Conservation (phyloP, 2,329 filamentous ascomycete genomes). For the Penicillium sp. region DNA sequence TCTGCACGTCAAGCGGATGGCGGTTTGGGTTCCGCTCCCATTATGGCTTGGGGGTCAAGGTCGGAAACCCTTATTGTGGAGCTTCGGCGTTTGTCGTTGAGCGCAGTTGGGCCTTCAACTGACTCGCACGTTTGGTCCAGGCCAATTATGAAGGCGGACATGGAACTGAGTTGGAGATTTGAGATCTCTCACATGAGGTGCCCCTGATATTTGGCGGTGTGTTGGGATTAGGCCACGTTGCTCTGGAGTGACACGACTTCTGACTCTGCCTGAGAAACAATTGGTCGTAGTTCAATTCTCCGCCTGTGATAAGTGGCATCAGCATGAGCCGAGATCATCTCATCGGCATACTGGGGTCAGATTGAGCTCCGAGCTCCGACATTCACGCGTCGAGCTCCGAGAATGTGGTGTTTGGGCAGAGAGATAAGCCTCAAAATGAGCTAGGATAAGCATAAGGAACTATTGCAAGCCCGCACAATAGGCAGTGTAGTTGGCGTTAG, state of each 20-base stretch:
- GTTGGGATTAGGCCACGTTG: background rate
- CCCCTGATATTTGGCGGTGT: background rate
- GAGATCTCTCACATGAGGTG: background rate
- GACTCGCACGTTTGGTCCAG: background rate
- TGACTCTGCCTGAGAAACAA: background rate
- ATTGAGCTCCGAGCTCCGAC: constrained; percentile 4
- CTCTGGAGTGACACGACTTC: background rate
- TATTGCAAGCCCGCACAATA: background rate
- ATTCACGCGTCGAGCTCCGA: background rate
- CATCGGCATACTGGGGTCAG: background rate
- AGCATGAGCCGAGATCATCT: background rate
- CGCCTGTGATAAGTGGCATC: background rate
- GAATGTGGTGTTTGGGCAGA: too few relatives aligned
- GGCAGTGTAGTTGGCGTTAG: background rate
- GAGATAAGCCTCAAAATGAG: too few relatives aligned
- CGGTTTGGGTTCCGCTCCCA: background rate
- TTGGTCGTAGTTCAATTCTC: background rate
- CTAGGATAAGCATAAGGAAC: too few relatives aligned
- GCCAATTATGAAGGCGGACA: background rate
- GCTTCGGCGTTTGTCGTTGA: background rate
- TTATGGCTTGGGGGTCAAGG: background rate
- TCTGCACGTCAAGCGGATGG: background rate
- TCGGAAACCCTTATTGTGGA: background rate
- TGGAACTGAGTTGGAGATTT: background rate
- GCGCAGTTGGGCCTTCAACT: background rate